phyloP scores from a whole-genome alignment of 352 stramenopile species.

The Globisporangium parvum region DNA sequence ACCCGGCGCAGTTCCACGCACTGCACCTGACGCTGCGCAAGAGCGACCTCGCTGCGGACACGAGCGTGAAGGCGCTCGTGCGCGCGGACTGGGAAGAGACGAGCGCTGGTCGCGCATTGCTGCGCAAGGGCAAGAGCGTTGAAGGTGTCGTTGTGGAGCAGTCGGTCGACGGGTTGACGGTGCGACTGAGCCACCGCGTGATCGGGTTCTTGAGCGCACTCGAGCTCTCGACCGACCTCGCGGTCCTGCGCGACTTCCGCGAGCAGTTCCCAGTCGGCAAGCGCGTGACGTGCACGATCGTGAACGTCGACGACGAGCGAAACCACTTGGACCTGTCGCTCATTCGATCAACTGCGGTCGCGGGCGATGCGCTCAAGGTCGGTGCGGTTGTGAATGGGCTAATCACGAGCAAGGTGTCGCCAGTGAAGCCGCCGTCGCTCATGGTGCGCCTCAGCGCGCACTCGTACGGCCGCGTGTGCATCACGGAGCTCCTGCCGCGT shows the following conservation, averaged over 20 bases:
- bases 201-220: constrained; percentile 52
- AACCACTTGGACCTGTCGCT: constrained; percentile 73
- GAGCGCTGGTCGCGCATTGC: constrained; percentile 58
- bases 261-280: constrained; percentile 73
- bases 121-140: constrained; percentile 46
- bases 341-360: constrained; percentile 31
- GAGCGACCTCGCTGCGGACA: constrained; percentile 33
- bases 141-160: constrained; percentile 75
- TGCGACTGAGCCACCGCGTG: constrained; percentile 75
- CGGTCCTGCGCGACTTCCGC: constrained; percentile 51
- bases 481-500: constrained; percentile 62
- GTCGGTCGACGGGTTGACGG: constrained; percentile 35
- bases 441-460: constrained; percentile 82
- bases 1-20: constrained; percentile 66
- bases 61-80: constrained; percentile 37
- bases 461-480: constrained; percentile 72
- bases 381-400: constrained; percentile 64
- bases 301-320: constrained; percentile 64
- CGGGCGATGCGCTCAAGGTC: constrained; percentile 20
- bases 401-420: constrained; percentile 66
- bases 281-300: constrained; percentile 57
- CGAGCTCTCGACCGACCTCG: constrained; percentile 62
- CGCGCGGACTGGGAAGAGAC: constrained; percentile 75
- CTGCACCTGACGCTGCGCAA: constrained; percentile 67
- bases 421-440: constrained; percentile 68